Evolutionary conservation across 805 yeast species (phyloP).

Genomic region (Candida caryicola): DNA sequence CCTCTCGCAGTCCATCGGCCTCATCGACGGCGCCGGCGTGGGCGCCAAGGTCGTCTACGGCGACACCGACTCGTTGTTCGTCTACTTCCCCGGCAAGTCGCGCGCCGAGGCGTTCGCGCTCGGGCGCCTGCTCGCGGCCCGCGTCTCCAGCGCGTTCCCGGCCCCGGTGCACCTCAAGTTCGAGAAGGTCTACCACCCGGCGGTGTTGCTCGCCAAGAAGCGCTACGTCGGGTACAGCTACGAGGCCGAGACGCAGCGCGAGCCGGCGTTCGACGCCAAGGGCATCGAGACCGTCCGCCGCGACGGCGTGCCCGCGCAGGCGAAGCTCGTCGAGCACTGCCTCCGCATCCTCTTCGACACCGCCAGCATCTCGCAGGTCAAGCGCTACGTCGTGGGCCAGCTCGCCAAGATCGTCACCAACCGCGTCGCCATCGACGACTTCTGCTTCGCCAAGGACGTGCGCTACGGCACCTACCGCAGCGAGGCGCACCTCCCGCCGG

Average conservation of each 20-base stretch:
- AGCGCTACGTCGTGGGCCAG: constrained; percentile 59
- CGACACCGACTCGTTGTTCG: constrained; percentile 92
- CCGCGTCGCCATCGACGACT: constrained; percentile 69
- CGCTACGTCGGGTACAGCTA: constrained; percentile 86
- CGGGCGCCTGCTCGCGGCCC: constrained; percentile 67
- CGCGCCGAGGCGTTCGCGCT: constrained; percentile 71
- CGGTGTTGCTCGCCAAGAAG: constrained; percentile 79
- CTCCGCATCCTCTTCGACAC: constrained; percentile 70
- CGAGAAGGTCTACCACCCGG: constrained; percentile 91
- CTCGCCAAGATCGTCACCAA: constrained; percentile 66
- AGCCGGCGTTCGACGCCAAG: constrained; percentile 85
- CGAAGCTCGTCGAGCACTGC: constrained; percentile 70
- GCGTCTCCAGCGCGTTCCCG: constrained; percentile 66
- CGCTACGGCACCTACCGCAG: constrained; percentile 78
- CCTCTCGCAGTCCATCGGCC: constrained; percentile 61
- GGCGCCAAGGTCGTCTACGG: constrained; percentile 95
- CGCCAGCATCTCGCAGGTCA: constrained; percentile 66
- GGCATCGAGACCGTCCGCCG: constrained; percentile 94
- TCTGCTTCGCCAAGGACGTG: constrained; percentile 90
- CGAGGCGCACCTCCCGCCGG: constrained; percentile 77
- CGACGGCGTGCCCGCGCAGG: constrained; percentile 94
- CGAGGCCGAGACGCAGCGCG: constrained; percentile 52
- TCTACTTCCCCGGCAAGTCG: constrained; percentile 81
- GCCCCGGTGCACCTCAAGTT: constrained; percentile 80
- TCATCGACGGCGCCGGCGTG: constrained; percentile 67